Percentiles rank a stretch among this genome's conserved stretches.
phyloP scores from a whole-genome alignment of 305 asterid species.

The Caryopteris hybrid region DNA sequence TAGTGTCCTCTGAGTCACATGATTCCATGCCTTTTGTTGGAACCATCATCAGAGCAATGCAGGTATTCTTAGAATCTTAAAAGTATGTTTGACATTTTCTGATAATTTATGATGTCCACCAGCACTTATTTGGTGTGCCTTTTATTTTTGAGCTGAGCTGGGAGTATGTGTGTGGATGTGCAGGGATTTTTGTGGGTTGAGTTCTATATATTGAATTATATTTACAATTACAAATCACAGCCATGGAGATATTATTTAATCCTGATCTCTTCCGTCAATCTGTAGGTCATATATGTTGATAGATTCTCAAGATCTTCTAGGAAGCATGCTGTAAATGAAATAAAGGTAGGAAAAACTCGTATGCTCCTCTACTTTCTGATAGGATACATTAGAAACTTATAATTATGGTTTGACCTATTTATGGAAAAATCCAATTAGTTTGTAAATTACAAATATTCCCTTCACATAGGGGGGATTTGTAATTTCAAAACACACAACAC shows the following conservation, averaged over 20 bases:
- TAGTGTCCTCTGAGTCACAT: slow-evolving; percentile 91
- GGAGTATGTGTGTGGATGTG: not conserved
- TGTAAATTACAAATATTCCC: not conserved
- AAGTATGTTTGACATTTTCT: not conserved
- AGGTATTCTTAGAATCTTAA: slow-evolving; percentile 44
- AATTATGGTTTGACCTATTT: not conserved
- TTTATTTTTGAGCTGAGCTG: not conserved
- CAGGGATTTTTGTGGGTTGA: not conserved
- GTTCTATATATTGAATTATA: slow-evolving; percentile 5
- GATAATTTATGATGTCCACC: not conserved
- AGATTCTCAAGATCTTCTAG: slow-evolving; percentile 86
- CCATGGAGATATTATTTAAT: slow-evolving; percentile 1
- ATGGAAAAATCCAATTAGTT: not conserved
- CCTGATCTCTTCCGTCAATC: slow-evolving; percentile 10
- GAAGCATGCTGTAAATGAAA: slow-evolving; percentile 86
- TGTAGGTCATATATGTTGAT: slow-evolving; percentile 92
- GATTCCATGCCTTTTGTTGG: slow-evolving; percentile 99
- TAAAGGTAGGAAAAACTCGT: slow-evolving; percentile 72
- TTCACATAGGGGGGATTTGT: not conserved
- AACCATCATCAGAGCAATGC: slow-evolving; percentile 99
- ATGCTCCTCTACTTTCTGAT: slow-evolving; percentile 4
- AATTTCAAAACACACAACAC: not conserved
- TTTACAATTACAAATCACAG: not conserved
- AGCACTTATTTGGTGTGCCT: not conserved
- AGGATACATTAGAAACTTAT: too few species aligned